These are phyloP conservation scores for Septoria linicola DNA, from an alignment of 2,329 filamentous ascomycete genomes.

Conservation along the genomic window DNA sequence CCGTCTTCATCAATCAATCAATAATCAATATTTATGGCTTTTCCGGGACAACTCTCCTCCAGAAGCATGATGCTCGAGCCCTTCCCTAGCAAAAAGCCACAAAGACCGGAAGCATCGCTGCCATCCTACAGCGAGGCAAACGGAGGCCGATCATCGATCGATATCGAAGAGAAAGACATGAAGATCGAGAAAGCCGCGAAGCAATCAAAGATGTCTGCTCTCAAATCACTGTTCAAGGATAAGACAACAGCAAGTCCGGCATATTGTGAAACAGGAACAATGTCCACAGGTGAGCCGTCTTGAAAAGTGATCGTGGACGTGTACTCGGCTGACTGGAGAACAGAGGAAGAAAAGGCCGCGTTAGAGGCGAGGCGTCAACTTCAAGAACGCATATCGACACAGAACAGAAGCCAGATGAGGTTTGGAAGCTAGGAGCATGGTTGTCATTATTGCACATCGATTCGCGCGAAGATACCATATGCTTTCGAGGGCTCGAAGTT, in stretches of 20 bases:
- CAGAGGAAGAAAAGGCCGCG: neutral
- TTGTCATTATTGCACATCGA: too few relatives aligned
- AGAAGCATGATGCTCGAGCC: neutral
- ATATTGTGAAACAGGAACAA: neutral
- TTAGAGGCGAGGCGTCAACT: neutral
- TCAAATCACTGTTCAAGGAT: slow-evolving; percentile 5
- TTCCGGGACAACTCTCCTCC: slow-evolving; percentile 6
- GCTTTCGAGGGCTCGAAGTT: too few relatives aligned
- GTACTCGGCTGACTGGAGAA: neutral
- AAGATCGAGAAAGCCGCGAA: neutral
- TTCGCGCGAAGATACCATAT: too few relatives aligned
- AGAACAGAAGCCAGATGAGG: slow-evolving; percentile 5
- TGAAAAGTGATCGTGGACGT: neutral
- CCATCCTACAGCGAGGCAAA: slow-evolving; percentile 13
- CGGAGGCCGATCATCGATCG: slow-evolving; percentile 7
- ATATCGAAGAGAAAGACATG: slow-evolving; percentile 6
- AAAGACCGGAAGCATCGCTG: neutral
- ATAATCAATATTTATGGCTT: too few relatives aligned
- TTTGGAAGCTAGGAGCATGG: neutral
- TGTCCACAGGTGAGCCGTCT: neutral
- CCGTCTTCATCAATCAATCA: too few relatives aligned
- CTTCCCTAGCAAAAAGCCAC: too few relatives aligned
- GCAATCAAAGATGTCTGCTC: slow-evolving; percentile 2
- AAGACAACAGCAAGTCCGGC: neutral
- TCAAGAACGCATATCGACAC: neutral